Evolutionary conservation across 1,139 yeast genomes (phyloP), one percentile per base, ranked within the genome.

Genomic region (Candida sp.): DNA sequence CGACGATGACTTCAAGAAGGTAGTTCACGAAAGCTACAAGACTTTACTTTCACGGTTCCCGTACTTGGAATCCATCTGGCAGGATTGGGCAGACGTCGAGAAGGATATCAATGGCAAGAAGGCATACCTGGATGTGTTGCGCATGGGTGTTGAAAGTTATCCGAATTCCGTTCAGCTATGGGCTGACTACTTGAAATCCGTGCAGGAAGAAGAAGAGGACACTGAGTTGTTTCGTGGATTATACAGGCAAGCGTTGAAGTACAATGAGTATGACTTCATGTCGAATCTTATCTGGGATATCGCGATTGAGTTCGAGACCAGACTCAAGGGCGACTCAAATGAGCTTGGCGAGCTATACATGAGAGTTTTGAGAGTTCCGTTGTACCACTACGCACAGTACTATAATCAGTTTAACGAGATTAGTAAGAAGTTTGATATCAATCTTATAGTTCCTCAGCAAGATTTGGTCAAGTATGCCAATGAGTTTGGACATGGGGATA

Each of bases 321-420:
- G 60, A 17, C 47, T 59, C 3, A 27, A 63, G 12, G 56, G 56
- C 8, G 63, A 66, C 17, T 63, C 74, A 0, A 55, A 59, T n/a
- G 58, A 59, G 35, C 63, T 79, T 6, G 59, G 78, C 5, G 55
- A 59, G 5, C 60, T 83, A 2, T 77, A 84, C 54, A 58, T 75
- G 38, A 68, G 70, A 47, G 68, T 85, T 7, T 69, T 83, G 6
- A 63, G 61, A 17, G 69, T 86, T 2, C 94, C 96, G 0, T 67
- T 87, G 33, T 88, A 88, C 65, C 90, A 86, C 58, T 88, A 88
- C 63, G 83, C 93, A 0, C 81, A 77, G 56, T 88, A 85, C 62
- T 84, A 79, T 58, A 79, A 79, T 46, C 74, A 75, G 33, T 85
- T 83, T 54, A 63, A 70, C 32, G 78, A 77, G 27, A 63, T 83